These are phyloP conservation scores for Fusarium pseudocircinatum DNA, from an alignment of 2,329 filamentous ascomycete species.

Conservation along the genomic window DNA sequence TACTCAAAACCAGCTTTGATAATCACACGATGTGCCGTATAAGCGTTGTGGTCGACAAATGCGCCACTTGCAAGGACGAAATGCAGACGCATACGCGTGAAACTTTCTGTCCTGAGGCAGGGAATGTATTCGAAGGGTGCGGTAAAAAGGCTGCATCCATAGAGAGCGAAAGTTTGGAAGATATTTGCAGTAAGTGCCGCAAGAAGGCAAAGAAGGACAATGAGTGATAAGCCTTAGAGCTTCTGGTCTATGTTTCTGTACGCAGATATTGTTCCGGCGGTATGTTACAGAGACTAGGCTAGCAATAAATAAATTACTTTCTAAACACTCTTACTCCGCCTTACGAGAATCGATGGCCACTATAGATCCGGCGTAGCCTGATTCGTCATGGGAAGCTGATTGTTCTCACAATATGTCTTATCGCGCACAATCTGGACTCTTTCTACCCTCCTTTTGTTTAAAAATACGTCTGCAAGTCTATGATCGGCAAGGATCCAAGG, in stretches of 20 bases:
- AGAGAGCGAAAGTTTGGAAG: rapidly evolving
- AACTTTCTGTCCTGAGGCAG: neutral
- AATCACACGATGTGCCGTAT: neutral
- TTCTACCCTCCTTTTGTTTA: rapidly evolving
- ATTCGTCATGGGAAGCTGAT: rapidly evolving
- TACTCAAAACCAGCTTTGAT: rapidly evolving
- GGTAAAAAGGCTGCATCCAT: rapidly evolving
- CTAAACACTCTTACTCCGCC: rapidly evolving
- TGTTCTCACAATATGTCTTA: rapidly evolving
- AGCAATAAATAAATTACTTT: rapidly evolving
- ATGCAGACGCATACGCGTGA: neutral
- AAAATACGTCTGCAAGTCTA: neutral
- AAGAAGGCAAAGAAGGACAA: neutral
- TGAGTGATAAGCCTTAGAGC: rapidly evolving
- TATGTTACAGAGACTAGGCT: rapidly evolving
- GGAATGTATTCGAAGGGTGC: neutral
- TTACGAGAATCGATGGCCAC: rapidly evolving
- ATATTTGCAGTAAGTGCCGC: neutral
- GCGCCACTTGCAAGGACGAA: neutral
- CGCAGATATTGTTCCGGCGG: rapidly evolving
- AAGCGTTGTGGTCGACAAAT: neutral
- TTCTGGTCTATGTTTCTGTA: rapidly evolving
- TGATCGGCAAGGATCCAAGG: rapidly evolving
- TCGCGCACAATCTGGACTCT: rapidly evolving
- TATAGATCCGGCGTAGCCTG: neutral